phyloP scores from a whole-genome alignment of 2,329 filamentous ascomycete species.

The Bisporella sp. region DNA sequence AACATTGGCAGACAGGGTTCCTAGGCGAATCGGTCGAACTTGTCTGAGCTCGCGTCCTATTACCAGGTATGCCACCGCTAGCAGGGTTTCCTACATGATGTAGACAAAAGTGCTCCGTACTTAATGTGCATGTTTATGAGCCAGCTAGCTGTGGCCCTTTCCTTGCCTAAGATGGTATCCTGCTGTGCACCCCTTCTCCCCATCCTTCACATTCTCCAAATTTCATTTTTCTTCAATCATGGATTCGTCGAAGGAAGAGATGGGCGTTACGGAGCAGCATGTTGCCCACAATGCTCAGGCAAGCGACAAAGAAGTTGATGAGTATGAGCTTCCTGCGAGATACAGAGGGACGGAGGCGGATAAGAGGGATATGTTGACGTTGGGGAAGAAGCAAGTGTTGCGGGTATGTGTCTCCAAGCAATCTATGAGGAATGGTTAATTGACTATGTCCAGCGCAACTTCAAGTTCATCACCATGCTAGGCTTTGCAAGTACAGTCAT shows the following conservation, averaged over 20 bases:
- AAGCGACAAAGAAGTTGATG: slow-evolving; percentile 1
- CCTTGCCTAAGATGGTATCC: not conserved
- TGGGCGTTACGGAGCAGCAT: slow-evolving; percentile 6
- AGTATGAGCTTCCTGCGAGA: not conserved
- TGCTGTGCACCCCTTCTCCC: not conserved
- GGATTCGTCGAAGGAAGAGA: not conserved
- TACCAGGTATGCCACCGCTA: too few species aligned
- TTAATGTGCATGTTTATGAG: too few species aligned
- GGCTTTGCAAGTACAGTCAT: slow-evolving; percentile 36
- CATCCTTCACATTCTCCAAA: not conserved
- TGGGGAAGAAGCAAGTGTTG: slow-evolving; percentile 12
- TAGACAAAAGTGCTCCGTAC: too few species aligned
- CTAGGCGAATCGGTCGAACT: too few species aligned
- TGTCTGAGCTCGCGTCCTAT: too few species aligned
- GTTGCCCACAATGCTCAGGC: slow-evolving; percentile 11
- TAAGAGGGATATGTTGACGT: slow-evolving; percentile 6
- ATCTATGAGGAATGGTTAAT: not conserved
- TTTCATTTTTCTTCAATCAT: not conserved
- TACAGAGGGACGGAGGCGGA: slow-evolving; percentile 9
- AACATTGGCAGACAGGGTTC: too few species aligned
- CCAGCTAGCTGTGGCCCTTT: too few species aligned
- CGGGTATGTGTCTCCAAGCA: slow-evolving; percentile 2
- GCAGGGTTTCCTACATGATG: too few species aligned
- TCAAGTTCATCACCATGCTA: slow-evolving; percentile 33
- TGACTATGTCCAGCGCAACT: slow-evolving; percentile 27